Evolutionary conservation across 306 rosid species (phyloP).

Genomic region (Adenanthera pavonina): DNA sequence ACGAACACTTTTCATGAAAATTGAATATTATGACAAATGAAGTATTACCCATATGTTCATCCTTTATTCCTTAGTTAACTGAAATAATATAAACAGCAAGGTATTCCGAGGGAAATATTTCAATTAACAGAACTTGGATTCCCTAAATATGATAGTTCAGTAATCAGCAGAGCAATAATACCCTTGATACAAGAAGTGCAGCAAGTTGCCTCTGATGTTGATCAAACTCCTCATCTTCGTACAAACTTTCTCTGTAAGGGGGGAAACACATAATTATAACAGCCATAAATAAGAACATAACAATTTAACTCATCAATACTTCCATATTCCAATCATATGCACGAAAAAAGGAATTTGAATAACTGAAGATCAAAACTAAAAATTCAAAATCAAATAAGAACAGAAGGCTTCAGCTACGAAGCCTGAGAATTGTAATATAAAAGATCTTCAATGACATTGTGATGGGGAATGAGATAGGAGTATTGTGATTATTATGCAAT

Average conservation of each 20-base stretch:
- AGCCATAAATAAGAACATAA: constrained; percentile 10
- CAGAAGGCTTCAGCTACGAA: too few species aligned
- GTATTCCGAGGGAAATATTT: not conserved
- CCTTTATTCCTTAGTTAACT: not conserved
- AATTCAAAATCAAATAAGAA: too few species aligned
- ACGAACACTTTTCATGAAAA: not conserved
- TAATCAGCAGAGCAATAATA: constrained; percentile 38
- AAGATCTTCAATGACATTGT: too few species aligned
- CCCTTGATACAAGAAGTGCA: constrained; percentile 93
- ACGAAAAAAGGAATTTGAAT: constrained; percentile 8
- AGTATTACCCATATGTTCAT: not conserved
- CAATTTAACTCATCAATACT: constrained; percentile 11
- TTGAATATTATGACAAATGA: not conserved
- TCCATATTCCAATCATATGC: not conserved
- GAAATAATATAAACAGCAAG: not conserved
- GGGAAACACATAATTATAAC: not conserved
- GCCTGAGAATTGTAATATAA: too few species aligned
- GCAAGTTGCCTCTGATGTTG: constrained; percentile 92
- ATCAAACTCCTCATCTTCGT: constrained; percentile 94
- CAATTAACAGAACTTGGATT: too few species aligned
- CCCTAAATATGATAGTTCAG: constrained; percentile 17
- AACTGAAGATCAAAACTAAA: not conserved
- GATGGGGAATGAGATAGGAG: too few species aligned
- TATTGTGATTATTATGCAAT: too few species aligned
- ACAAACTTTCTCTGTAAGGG: constrained; percentile 80